These are phyloP conservation scores for Aureobasidium sp. DNA, from an alignment of 2,329 filamentous ascomycete species.

Conservation along the genomic window DNA sequence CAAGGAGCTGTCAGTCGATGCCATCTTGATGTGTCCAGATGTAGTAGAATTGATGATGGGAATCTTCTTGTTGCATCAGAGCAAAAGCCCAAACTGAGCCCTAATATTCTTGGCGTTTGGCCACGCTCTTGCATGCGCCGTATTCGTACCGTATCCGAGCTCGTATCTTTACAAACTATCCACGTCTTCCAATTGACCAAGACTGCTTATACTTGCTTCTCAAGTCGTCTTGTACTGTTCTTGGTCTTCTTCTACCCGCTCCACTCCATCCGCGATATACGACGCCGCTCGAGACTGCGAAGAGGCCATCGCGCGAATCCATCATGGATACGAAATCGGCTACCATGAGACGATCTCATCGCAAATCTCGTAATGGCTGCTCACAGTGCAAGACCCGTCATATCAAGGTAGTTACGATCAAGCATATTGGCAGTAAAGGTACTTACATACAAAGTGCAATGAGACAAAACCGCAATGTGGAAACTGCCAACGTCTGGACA, in stretches of 20 bases:
- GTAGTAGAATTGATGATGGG: not conserved
- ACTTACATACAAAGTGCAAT: conserved; percentile 7
- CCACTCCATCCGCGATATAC: not conserved
- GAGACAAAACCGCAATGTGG: conserved; percentile 16
- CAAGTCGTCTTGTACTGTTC: not conserved
- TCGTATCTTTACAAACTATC: not conserved
- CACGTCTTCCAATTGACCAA: not conserved
- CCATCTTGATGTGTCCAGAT: not conserved
- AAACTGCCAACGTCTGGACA: conserved; percentile 14
- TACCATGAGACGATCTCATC: conserved; percentile 34
- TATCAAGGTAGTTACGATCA: conserved; percentile 35
- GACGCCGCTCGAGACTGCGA: not conserved
- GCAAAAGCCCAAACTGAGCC: not conserved
- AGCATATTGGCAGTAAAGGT: not conserved
- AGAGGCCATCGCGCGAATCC: not conserved
- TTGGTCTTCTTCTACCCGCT: not conserved
- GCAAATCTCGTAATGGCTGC: conserved; percentile 45
- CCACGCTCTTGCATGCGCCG: not conserved
- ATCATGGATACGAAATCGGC: conserved; percentile 1
- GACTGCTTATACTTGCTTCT: too few species aligned
- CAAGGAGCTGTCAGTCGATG: not conserved
- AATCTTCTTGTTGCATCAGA: not conserved
- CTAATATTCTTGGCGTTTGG: not conserved
- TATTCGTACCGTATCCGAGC: conserved; percentile 4
- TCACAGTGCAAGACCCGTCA: conserved; percentile 43